Conservation (phyloP, 257 asterid genomes). For the Cinchona pubescens region DNA sequence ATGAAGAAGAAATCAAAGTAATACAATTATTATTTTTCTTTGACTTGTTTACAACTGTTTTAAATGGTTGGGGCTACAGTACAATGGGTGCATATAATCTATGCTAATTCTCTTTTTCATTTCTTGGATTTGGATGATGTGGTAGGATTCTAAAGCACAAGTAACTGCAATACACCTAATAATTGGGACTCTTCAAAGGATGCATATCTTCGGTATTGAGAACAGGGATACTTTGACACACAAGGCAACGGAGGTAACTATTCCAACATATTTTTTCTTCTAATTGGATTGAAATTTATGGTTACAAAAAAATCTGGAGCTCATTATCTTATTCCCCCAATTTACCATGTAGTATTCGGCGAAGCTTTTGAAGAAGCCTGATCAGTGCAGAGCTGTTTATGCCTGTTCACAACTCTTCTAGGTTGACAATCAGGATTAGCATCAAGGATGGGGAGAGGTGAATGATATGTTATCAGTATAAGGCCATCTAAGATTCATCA, state of each 20-base stretch:
- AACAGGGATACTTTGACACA: conserved; percentile 96
- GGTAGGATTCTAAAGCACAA: conserved; percentile 92
- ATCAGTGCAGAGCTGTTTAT: conserved; percentile 97
- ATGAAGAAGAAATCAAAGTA: conserved; percentile 98
- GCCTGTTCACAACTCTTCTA: conserved; percentile 98
- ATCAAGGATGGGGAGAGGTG: conserved; percentile 96
- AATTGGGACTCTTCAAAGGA: conserved; percentile 95
- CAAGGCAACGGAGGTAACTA: conserved; percentile 94
- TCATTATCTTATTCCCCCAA: conserved; percentile 16
- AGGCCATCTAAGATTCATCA: background rate
- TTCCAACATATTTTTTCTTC: conserved; percentile 11
- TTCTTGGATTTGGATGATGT: conserved; percentile 20
- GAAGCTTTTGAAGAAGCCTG: conserved; percentile 94
- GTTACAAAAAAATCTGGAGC: conserved; percentile 9
- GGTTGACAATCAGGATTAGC: conserved; percentile 84
- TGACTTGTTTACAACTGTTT: conserved; percentile 6
- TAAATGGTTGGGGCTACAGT: background rate
- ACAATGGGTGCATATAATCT: background rate
- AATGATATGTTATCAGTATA: conserved; percentile 4
- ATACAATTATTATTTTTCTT: background rate
- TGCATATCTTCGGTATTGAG: conserved; percentile 93
- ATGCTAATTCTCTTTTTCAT: conserved; percentile 17
- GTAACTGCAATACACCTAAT: conserved; percentile 86
- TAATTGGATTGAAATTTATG: conserved; percentile 2
- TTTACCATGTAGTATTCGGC: conserved; percentile 71